Evolutionary conservation across 768 basidiomycete species (phyloP).

Genomic region (Dentipellis fragilis): DNA sequence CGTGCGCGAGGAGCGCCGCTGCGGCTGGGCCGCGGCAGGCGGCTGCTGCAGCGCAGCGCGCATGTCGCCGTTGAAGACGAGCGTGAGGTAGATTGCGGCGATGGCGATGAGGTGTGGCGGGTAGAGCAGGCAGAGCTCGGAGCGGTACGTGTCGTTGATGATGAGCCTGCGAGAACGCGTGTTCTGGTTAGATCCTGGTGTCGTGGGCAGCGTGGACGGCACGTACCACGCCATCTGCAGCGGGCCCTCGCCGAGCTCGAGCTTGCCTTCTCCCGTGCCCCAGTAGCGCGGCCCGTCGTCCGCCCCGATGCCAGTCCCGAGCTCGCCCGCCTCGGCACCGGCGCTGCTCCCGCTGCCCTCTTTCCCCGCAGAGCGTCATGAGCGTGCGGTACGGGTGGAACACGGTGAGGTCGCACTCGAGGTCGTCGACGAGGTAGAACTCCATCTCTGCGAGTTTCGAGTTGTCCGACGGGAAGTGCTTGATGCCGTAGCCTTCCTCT

Average conservation of each 20-base stretch:
- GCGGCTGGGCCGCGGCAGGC: slow-evolving; percentile 23
- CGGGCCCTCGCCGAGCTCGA: slow-evolving; percentile 65
- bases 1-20: slow-evolving; percentile 41
- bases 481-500: slow-evolving; percentile 64
- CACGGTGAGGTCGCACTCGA: slow-evolving; percentile 86
- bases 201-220: neutral
- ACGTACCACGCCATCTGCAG: slow-evolving; percentile 88
- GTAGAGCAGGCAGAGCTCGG: slow-evolving; percentile 86
- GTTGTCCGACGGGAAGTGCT: slow-evolving; percentile 80
- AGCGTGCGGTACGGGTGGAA: slow-evolving; percentile 95
- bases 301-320: slow-evolving; percentile 41
- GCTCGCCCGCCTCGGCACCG: slow-evolving; percentile 45
- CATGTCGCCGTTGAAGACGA: slow-evolving; percentile 60
- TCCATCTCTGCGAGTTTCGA: slow-evolving; percentile 97
- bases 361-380: slow-evolving; percentile 58
- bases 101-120: slow-evolving; percentile 94
- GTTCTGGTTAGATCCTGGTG: neutral
- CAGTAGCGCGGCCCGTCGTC: slow-evolving; percentile 60
- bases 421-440: slow-evolving; percentile 93
- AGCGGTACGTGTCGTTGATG: slow-evolving; percentile 93
- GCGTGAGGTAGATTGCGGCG: slow-evolving; percentile 82
- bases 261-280: slow-evolving; percentile 72
- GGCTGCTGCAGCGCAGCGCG: slow-evolving; percentile 29
- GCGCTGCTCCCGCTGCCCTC: slow-evolving; percentile 30
- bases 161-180: slow-evolving; percentile 71